Base-by-base conservation (phyloP, 2,329 filamentous ascomycete species). In the Elsinoe ampelina region DNA sequence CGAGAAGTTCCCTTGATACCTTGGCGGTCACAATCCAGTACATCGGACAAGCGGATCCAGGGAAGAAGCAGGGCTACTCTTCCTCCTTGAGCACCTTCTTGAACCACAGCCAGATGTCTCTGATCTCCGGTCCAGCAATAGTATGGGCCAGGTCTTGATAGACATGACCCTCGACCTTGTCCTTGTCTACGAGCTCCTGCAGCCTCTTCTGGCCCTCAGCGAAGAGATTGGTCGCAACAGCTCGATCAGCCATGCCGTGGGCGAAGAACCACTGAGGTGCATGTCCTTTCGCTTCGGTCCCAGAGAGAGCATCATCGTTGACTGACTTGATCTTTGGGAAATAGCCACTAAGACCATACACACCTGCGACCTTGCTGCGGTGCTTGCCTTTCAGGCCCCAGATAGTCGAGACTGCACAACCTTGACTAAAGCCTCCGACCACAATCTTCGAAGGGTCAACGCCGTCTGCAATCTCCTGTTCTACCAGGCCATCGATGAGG, bases 121-220 rank as follows among this genome's bases (percentile, higher is more conserved):
- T 32, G 35, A 52, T 52, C 35, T 52, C 48, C 35, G 48, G 48
- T n/a, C 48, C 48, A 39, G 48, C 48, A 19, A 52, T 35, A 6
- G 48, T 52, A 52, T 52, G 48, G 2, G 48, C 48, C n/a, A 52
- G 34, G n/a, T 52, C 48, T 17, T 52, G 48, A 17, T 52, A 52
- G 2, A 52, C 48, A 38, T 52, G 48, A 12, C 48, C 48, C 20
- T 52, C 48, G 34, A 52, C 19, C 13, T 17, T 22, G 5, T 52
- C 48, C 48, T 52, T 52, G 15, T 52, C 48, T 5, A 52, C 48
- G 38, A 52, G 32, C 10, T 52, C 48, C 48, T 52, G 48, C 15
- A 52, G 19, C 15, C 48, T 34, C 30, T 39, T 39, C 11, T 52
- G 48, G 10, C 48, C 48, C 11, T 52, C 48, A 12, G 48, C 48